A percentile compares a stretch with the other conserved stretches of the same genome.
Evolutionary conservation across 176 grass and related monocot genomes (phyloP).

Genomic region (Oropetium thomaeum): DNA sequence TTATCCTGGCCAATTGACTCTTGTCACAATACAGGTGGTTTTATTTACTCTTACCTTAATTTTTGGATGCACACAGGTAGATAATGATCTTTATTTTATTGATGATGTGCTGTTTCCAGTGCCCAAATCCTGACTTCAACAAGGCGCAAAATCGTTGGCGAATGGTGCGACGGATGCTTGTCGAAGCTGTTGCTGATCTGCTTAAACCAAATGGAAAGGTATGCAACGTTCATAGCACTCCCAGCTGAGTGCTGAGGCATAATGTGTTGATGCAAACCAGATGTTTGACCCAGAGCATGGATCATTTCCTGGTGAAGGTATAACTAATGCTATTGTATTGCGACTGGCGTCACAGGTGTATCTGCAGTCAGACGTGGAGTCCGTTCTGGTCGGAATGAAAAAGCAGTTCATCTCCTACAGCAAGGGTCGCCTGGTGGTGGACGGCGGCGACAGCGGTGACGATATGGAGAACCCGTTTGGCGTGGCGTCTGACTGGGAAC

Average conservation of each 20-base stretch:
- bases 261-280: too few relatives aligned
- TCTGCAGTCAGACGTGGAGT: slow-evolving; percentile 78
- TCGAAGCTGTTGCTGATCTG: slow-evolving; percentile 79
- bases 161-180: slow-evolving; percentile 72
- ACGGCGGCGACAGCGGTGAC: slow-evolving; percentile 16
- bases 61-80: neutral
- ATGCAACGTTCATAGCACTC: neutral
- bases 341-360: slow-evolving; percentile 57
- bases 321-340: neutral
- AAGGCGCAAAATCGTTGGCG: slow-evolving; percentile 70
- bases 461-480: slow-evolving; percentile 74
- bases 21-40: slow-evolving; percentile 95
- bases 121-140: slow-evolving; percentile 90
- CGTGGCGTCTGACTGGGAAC: slow-evolving; percentile 72
- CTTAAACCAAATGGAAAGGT: slow-evolving; percentile 85
- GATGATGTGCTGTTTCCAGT: slow-evolving; percentile 46
- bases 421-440: slow-evolving; percentile 53
- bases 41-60: slow-evolving; percentile 14
- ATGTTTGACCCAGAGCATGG: neutral
- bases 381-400: slow-evolving; percentile 60
- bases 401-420: slow-evolving; percentile 61
- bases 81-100: neutral
- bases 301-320: neutral
- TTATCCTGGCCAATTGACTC: slow-evolving; percentile 68
- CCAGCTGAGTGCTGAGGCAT: too few relatives aligned